A percentile compares a stretch with the other conserved stretches of the same genome.
phyloP scores from a whole-genome alignment of 768 basidiomycete species.

The Leccinum subgranulosum region DNA sequence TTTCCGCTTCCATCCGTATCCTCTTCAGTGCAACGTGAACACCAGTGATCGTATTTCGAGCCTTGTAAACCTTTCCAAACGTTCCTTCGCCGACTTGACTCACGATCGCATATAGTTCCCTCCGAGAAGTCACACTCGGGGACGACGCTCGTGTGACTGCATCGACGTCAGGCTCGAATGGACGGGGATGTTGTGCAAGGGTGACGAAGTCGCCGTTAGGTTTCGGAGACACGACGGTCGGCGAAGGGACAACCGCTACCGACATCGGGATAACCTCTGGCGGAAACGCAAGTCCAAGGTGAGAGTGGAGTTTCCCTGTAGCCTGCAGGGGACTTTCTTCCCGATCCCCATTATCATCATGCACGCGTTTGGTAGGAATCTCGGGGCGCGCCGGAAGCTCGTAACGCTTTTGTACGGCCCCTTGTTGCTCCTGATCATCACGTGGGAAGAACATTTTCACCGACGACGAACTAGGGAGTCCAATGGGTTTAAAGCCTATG shows the following conservation, averaged over 20 bases:
- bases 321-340: slow-evolving; percentile 17
- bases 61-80: slow-evolving; percentile 98
- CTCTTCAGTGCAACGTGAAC: slow-evolving; percentile 87
- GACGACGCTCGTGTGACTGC: slow-evolving; percentile 26
- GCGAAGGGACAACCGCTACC: slow-evolving; percentile 14
- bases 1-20: slow-evolving; percentile 96
- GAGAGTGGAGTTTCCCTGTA: slow-evolving; percentile 1
- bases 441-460: slow-evolving; percentile 81
- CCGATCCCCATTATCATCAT: slow-evolving; percentile 22
- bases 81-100: slow-evolving; percentile 98
- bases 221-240: slow-evolving; percentile 22
- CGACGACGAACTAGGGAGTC: slow-evolving; percentile 41
- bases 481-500: slow-evolving; percentile 68
- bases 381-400: slow-evolving; percentile 20
- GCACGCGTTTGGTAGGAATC: slow-evolving; percentile 27
- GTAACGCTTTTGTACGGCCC: slow-evolving; percentile 17
- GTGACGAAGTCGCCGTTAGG: slow-evolving; percentile 22
- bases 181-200: slow-evolving; percentile 18
- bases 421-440: slow-evolving; percentile 62
- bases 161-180: slow-evolving; percentile 24
- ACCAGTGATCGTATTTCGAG: slow-evolving; percentile 75
- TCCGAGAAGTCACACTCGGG: slow-evolving; percentile 28
- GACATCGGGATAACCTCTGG: slow-evolving; percentile 11
- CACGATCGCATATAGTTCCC: slow-evolving; percentile 80
- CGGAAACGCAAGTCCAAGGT: background rate